A percentile compares a stretch with the other conserved stretches of the same genome.
These are phyloP conservation scores for Mycogone perniciosa DNA, from an alignment of 2,329 filamentous ascomycete genomes.

Conservation along the genomic window DNA sequence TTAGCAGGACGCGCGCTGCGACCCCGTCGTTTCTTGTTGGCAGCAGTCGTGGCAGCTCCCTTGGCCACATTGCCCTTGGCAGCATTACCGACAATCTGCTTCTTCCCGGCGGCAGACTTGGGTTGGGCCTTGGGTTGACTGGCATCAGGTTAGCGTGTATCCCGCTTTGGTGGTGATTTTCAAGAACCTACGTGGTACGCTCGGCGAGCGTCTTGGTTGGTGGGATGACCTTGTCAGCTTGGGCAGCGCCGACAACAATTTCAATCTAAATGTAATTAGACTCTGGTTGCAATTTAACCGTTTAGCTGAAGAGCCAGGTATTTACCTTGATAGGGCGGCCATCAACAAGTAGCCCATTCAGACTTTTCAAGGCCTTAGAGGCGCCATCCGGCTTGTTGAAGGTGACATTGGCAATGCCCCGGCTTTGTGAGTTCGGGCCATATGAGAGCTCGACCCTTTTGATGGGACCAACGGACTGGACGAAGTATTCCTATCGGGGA, in stretches of 20 bases:
- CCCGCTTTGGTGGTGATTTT: background rate
- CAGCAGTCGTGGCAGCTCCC: conserved; percentile 37
- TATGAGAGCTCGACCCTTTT: conserved; percentile 90
- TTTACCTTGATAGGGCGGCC: conserved; percentile 79
- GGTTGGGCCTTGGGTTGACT: conserved; percentile 48
- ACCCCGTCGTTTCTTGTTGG: conserved; percentile 47
- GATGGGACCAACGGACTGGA: conserved; percentile 78
- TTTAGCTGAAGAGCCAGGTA: background rate
- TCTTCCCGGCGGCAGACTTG: conserved; percentile 73
- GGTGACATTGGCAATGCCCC: conserved; percentile 83
- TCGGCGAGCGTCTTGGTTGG: conserved; percentile 69
- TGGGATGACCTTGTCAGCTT: conserved; percentile 60
- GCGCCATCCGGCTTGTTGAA: conserved; percentile 79
- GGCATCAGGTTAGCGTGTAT: background rate
- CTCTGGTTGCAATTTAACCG: background rate
- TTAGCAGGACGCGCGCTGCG: conserved; percentile 62
- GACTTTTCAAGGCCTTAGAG: conserved; percentile 71
- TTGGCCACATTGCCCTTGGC: conserved; percentile 34
- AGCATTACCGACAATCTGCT: conserved; percentile 44
- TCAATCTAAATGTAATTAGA: conserved; percentile 60
- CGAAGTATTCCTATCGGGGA: conserved; percentile 88
- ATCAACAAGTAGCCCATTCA: conserved; percentile 89
- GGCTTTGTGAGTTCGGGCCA: conserved; percentile 84
- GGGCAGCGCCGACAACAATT: conserved; percentile 74
- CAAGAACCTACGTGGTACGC: conserved; percentile 59